Conservation (phyloP, 768 basidiomycete genomes). For the Flagelloscypha sp. region DNA sequence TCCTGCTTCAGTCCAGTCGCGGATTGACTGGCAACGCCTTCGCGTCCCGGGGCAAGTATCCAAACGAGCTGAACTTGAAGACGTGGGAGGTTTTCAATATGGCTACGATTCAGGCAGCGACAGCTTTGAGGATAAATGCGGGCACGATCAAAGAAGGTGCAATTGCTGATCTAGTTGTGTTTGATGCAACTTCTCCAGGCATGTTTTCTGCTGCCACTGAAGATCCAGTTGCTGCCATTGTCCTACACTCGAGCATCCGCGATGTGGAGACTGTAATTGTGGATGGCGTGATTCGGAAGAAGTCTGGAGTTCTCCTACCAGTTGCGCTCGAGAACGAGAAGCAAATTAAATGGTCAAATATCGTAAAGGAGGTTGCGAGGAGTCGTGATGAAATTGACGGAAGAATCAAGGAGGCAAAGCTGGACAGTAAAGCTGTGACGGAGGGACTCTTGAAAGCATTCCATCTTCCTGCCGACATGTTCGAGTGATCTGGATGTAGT, state of each 20-base stretch:
- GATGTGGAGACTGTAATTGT: conserved; percentile 13
- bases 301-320: conserved; percentile 5
- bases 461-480: no score
- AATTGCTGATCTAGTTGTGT: conserved; percentile 10
- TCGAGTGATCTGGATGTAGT: no score
- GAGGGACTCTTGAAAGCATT: no score
- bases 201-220: conserved; percentile 10
- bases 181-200: conserved; percentile 4
- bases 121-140: conserved; percentile 8
- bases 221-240: conserved; percentile 11
- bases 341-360: conserved; percentile 3
- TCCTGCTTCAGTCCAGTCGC: conserved; percentile 9
- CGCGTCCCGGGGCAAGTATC: conserved; percentile 4
- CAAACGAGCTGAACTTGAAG: neutral
- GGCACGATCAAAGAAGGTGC: conserved; percentile 10
- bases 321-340: conserved; percentile 1
- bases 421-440: no score
- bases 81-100: conserved; percentile 10
- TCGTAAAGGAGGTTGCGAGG: conserved; percentile 1
- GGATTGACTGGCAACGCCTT: conserved; percentile 3
- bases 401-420: neutral
- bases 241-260: conserved; percentile 9
- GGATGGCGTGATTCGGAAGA: conserved; percentile 9
- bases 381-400: conserved; percentile 2
- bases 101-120: conserved; percentile 11